These are phyloP conservation scores for Aspergillus tubingensis DNA, from an alignment of 2,329 filamentous ascomycete species.

Conservation along the genomic window DNA sequence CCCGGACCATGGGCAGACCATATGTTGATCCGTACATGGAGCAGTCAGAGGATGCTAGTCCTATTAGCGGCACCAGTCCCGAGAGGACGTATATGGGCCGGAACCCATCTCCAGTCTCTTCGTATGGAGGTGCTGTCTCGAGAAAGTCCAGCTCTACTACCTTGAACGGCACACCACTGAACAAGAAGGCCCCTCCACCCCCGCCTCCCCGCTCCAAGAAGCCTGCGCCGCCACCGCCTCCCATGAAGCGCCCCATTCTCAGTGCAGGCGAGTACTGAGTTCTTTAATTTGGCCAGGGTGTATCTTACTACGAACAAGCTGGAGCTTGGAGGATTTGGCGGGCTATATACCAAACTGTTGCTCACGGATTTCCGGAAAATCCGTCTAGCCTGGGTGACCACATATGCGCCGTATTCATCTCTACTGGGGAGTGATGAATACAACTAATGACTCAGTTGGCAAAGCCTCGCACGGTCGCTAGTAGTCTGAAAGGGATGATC, in stretches of 20 bases:
- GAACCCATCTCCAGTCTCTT: conserved; percentile 57
- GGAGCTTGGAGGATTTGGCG: neutral
- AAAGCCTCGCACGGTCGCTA: neutral
- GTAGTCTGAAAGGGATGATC: neutral
- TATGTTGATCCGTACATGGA: conserved; percentile 51
- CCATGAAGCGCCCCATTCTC: conserved; percentile 58
- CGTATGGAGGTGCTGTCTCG: conserved; percentile 54
- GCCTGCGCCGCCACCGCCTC: conserved; percentile 64
- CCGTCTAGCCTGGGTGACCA: neutral
- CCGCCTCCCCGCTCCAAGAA: conserved; percentile 66
- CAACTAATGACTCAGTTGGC: neutral
- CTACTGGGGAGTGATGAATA: conserved; percentile 2
- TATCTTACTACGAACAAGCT: neutral
- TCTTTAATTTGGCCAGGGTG: neutral
- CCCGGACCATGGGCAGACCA: conserved; percentile 45
- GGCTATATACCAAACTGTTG: neutral
- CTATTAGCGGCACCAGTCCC: conserved; percentile 51
- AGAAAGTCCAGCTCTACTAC: conserved; percentile 54
- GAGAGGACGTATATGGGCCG: conserved; percentile 52
- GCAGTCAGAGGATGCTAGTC: conserved; percentile 52
- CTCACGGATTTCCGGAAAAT: neutral
- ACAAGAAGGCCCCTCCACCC: conserved; percentile 62
- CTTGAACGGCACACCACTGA: conserved; percentile 31
- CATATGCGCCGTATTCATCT: neutral
- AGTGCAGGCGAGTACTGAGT: conserved; percentile 28